Evolutionary conservation across 2,329 filamentous ascomycete species (phyloP).

Genomic region (Pseudogymnoascus sp.): DNA sequence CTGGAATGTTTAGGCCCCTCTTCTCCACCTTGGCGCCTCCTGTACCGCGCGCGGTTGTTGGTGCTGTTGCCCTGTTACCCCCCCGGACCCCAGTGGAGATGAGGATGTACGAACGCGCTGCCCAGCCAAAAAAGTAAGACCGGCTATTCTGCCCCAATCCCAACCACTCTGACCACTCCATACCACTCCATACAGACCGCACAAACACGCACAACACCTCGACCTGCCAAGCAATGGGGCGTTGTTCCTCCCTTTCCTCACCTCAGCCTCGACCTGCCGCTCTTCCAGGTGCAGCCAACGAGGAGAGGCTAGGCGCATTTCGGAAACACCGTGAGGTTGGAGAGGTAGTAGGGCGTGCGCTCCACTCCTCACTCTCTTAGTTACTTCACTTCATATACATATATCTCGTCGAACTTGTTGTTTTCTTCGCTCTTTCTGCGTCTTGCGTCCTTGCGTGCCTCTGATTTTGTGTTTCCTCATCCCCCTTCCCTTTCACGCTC

Average conservation of each 20-base stretch:
- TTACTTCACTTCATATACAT: neutral
- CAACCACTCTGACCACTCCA: neutral
- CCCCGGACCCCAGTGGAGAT: neutral
- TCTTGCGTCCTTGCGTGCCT: neutral
- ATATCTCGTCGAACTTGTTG: neutral
- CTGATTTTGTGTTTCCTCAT: neutral
- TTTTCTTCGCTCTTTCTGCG: neutral
- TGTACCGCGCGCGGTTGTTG: neutral
- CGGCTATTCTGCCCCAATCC: neutral
- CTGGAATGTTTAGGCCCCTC: too few species aligned
- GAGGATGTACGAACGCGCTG: neutral
- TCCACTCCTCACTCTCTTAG: neutral
- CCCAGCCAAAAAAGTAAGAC: neutral
- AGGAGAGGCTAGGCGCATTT: neutral
- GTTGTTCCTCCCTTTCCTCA: neutral
- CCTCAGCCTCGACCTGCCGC: neutral
- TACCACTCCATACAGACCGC: neutral
- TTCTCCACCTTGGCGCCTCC: too few species aligned
- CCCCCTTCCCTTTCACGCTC: slow-evolving; percentile 1
- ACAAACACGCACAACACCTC: neutral
- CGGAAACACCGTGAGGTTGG: neutral
- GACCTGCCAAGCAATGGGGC: neutral
- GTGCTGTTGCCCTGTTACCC: too few species aligned
- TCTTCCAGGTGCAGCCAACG: neutral
- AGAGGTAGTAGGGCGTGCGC: neutral